Conservation (phyloP, 768 basidiomycete species). For the Rhizopogon rudus region DNA sequence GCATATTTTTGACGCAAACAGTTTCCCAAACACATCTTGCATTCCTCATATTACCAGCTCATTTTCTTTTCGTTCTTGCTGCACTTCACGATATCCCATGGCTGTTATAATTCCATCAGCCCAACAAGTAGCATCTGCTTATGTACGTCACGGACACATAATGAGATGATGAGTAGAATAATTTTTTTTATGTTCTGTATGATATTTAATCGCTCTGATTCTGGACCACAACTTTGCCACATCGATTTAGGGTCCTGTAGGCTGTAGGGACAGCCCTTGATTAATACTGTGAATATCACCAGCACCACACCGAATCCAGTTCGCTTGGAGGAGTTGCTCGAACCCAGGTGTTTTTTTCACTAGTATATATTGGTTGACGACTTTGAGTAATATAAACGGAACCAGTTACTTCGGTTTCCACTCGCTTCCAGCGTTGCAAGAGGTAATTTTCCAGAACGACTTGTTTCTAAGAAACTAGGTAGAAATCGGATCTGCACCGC, state of each 20-base stretch:
- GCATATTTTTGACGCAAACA: slow-evolving; percentile 6
- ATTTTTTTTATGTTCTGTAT: neutral
- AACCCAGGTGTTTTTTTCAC: neutral
- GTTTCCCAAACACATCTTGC: neutral
- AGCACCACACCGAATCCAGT: too few species aligned
- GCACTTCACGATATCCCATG: slow-evolving; percentile 10
- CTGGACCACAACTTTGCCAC: too few species aligned
- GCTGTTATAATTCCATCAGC: slow-evolving; percentile 1
- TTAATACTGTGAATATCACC: too few species aligned
- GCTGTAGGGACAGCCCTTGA: too few species aligned
- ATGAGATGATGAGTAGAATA: neutral
- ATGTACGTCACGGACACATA: neutral
- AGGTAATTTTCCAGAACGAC: neutral
- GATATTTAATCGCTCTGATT: neutral
- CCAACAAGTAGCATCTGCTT: neutral
- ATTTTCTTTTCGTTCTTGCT: slow-evolving; percentile 4
- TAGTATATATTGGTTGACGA: neutral
- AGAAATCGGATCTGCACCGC: neutral
- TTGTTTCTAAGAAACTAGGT: neutral
- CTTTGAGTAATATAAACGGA: too few species aligned
- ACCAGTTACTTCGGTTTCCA: too few species aligned
- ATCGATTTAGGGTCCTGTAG: too few species aligned
- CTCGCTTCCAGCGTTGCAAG: too few species aligned
- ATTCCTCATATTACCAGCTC: slow-evolving; percentile 1
- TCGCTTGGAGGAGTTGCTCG: too few species aligned